phyloP scores from a whole-genome alignment of 768 basidiomycete genomes.

The Hebeloma cylindrosporum region DNA sequence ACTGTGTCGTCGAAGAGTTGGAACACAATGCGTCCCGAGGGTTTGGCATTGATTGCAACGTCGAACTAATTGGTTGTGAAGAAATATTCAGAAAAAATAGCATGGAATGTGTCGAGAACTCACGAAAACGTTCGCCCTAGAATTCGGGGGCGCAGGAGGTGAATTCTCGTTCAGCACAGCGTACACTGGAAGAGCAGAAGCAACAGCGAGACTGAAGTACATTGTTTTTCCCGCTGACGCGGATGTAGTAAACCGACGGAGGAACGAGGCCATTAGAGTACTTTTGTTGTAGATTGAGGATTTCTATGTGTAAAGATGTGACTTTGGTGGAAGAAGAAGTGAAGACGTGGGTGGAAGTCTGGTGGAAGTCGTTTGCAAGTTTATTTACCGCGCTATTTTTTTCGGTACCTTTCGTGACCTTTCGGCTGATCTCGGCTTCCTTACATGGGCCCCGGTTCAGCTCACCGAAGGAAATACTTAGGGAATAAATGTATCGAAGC shows the following conservation, averaged over 20 bases:
- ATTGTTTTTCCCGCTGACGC: conserved; percentile 41
- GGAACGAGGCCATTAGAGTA: conserved; percentile 53
- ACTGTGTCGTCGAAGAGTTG: conserved; percentile 80
- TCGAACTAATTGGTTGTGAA: conserved; percentile 49
- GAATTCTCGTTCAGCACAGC: conserved; percentile 30
- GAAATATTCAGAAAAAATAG: not conserved
- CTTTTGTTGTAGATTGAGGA: conserved; percentile 4
- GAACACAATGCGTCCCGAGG: conserved; percentile 75
- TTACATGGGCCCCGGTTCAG: too few species aligned
- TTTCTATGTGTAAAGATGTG: not conserved
- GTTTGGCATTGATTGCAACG: conserved; percentile 55
- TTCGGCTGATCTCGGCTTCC: too few species aligned
- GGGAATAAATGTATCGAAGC: too few species aligned
- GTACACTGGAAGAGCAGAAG: conserved; percentile 29
- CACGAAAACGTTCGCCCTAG: conserved; percentile 43
- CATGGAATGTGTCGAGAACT: conserved; percentile 8
- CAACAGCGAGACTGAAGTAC: conserved; percentile 34
- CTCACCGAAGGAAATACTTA: too few species aligned
- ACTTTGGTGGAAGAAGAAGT: not conserved
- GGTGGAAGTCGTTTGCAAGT: too few species aligned
- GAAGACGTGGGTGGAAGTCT: too few species aligned
- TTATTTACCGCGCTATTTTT: too few species aligned
- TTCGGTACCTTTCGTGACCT: too few species aligned
- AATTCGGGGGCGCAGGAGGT: conserved; percentile 15
- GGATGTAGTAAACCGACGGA: conserved; percentile 52